Evolutionary conservation across 2,329 filamentous ascomycete species (phyloP), one percentile per base, ranked within the genome.

Genomic region (Botrytis porri): DNA sequence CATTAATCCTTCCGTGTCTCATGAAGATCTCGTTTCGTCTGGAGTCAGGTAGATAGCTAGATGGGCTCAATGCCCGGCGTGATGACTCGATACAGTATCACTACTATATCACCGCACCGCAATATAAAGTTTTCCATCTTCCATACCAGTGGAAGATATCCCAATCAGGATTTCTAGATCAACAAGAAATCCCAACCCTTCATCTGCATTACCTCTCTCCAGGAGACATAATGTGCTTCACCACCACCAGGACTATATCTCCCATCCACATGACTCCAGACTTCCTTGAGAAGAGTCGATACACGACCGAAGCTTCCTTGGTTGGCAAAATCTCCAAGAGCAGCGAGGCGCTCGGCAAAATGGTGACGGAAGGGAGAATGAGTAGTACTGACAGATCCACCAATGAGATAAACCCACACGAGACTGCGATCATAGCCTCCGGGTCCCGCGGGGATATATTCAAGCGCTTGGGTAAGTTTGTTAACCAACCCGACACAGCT

Each of bases 141-240:
- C 70, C 73, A 74, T 78, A 72, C 73, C 74, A 74, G 75, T 74
- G 65, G 57, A 74, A 74, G 54, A 62, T 74, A 65, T 75, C 63
- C 69, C 75, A 75, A 66, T 77, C 76, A 74, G 76, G 67, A 69
- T 71, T 57, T 80, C 78, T 84, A 97, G 84, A 98, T 95, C 82
- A 98, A 88, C 82, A 98, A 87, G 84, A 94, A 96, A 82, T 97
- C 93, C 95, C 94, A 97, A 78, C 90, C 90, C 85, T 95, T 96
- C 84, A 91, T 89, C 84, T 89, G 89, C 94, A 98, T 97, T 81
- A 95, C 89, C 84, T 97, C 93, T 84, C 95, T 88, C 95, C 95
- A 98, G 90, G 95, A 94, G 83, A 97, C 89, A 84, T 92, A 91
- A 81, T 89, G 90, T 83, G 84, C 83, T 81, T 77, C 82, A 69